Evolutionary conservation across 257 asterid genomes (phyloP), one percentile per base, ranked within the genome.

Genomic region (Salvia splendens): DNA sequence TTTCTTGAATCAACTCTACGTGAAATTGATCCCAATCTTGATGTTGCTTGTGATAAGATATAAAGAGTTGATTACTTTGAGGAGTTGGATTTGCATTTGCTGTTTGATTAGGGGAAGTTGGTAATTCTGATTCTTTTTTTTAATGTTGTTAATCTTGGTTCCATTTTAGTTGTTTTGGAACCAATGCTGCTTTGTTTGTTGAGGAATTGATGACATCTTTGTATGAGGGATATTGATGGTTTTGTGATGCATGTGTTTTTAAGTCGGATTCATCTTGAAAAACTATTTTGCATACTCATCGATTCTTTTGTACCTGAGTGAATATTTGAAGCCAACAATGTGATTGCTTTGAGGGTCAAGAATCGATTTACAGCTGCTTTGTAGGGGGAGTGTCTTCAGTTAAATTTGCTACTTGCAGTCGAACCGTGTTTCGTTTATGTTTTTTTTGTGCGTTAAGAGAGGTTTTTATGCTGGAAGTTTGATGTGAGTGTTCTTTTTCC

Each of bases 1-100:
- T 12, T 35, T 42, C 10, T 74, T 54, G 65, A 51, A 66, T 51
- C 67, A 61, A 30, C 55, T 63, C 56, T 75, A 3, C 50, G 53
- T 63, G 43, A 14, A 4, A n/a, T 68, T 38, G 65, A 35, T 64
- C 61, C 50, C 41, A n/a, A 53, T 71, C 11, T 51, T 28, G 58
- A 53, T 42, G 40, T 62, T 63, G 30, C 59, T 63, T 17, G 71
- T 3, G 50, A 6, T 35, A 45, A 16, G 61, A 46, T 55, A 17
- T 67, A 6, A n/a, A 33, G 32, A 41, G 43, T 24, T 49, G 36
- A 28, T 24, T 40, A 62, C 28, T 42, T 54, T 42, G 30, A 14
- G 58, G 14, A 71, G 68, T 69, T 63, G 66, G 64, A 7, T 56
- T 63, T 46, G 41, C 63, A 3, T 56, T 17, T 33, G 36, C 45